Evolutionary conservation across 2,329 filamentous ascomycete species (phyloP).

Genomic region (Colletotrichum sp.): DNA sequence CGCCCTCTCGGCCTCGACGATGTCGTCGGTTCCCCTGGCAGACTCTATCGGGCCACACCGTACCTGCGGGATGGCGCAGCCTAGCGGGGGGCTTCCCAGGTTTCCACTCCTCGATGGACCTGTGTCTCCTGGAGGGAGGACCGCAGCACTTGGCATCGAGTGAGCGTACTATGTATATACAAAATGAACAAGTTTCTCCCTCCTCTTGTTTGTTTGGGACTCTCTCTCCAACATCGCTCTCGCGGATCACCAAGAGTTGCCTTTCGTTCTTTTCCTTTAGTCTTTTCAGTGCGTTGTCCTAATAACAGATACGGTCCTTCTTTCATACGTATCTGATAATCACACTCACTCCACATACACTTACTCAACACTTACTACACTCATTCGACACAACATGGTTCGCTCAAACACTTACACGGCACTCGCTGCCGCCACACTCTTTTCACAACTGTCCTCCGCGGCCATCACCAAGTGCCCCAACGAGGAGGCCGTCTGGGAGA

Average conservation of each 20-base stretch:
- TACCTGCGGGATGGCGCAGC: neutral
- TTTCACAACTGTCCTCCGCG: slow-evolving; percentile 9
- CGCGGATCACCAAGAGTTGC: neutral
- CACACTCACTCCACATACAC: neutral
- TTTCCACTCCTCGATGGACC: neutral
- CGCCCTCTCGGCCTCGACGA: neutral
- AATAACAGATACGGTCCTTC: neutral
- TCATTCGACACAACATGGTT: neutral
- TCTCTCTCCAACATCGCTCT: neutral
- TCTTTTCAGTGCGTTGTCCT: neutral
- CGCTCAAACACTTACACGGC: neutral
- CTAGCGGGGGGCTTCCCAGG: neutral
- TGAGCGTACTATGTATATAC: slow-evolving; percentile 2
- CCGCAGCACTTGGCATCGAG: neutral
- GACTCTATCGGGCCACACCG: neutral
- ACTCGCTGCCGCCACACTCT: slow-evolving; percentile 8
- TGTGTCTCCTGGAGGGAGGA: neutral
- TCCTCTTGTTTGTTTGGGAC: neutral
- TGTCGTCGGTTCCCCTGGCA: neutral
- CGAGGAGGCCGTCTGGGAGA: slow-evolving; percentile 7
- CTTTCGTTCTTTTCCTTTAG: neutral
- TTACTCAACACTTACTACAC: neutral
- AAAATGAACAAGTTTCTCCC: neutral
- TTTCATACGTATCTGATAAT: neutral
- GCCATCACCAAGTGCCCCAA: slow-evolving; percentile 17